phyloP scores from a whole-genome alignment of 495 filamentous ascomycete genomes.

The Tuber magnatum region DNA sequence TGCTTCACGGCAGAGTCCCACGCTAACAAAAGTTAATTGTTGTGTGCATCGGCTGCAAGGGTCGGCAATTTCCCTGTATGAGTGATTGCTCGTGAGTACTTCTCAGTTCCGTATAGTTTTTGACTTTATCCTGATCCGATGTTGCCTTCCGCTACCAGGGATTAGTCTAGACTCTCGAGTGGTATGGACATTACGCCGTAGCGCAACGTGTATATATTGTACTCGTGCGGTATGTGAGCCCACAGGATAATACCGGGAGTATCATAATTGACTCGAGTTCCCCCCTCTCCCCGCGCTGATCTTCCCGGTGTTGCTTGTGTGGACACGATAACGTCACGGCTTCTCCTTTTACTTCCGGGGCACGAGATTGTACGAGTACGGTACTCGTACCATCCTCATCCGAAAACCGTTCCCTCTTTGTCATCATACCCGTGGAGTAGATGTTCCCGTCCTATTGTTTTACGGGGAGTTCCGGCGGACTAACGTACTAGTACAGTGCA shows the following conservation, averaged over 20 bases:
- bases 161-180: not conserved
- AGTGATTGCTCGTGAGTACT: not conserved
- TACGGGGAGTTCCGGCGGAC: no score
- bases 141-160: not conserved
- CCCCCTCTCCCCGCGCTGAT: constrained; percentile 3
- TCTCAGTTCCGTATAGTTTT: not conserved
- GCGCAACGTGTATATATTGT: not conserved
- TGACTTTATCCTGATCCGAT: not conserved
- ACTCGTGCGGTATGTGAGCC: no score
- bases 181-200: not conserved
- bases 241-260: no score
- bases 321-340: not conserved
- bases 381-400: no score
- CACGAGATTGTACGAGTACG: no score
- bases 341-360: not conserved
- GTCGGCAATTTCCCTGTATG: not conserved
- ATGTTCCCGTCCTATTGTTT: no score
- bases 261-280: not conserved
- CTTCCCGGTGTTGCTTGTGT: not conserved
- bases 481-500: no score
- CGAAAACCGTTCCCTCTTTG: no score
- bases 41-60: not conserved
- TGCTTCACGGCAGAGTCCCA: not conserved
- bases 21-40: not conserved
- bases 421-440: no score